A percentile compares a stretch with the other conserved stretches of the same genome.
phyloP scores from a whole-genome alignment of 2,329 filamentous ascomycete species.

The Pseudogymnoascus sp. region DNA sequence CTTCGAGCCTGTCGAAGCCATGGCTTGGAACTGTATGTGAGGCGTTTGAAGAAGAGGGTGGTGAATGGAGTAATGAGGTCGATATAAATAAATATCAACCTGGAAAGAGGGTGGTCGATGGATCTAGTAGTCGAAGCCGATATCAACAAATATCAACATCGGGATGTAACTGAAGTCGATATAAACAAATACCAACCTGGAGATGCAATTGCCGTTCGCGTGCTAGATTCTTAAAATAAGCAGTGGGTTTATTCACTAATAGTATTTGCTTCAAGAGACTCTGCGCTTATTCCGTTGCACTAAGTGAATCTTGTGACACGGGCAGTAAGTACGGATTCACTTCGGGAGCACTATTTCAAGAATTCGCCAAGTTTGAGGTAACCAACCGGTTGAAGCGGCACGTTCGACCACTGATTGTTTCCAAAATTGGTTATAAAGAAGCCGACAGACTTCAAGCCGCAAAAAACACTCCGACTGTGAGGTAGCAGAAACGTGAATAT shows the following conservation, averaged over 20 bases:
- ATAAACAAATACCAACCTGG: not conserved
- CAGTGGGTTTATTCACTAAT: not conserved
- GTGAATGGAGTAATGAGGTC: not conserved
- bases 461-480: not conserved
- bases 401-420: not conserved
- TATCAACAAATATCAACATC: not conserved
- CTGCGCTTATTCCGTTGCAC: not conserved
- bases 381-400: not conserved
- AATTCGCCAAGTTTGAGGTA: not conserved
- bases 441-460: not conserved
- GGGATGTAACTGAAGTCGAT: not conserved
- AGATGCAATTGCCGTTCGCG: not conserved
- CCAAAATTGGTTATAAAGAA: not conserved
- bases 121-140: not conserved
- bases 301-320: not conserved
- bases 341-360: not conserved
- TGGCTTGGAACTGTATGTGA: not conserved
- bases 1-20: not conserved
- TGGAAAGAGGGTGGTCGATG: not conserved
- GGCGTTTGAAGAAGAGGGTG: not conserved
- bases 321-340: not conserved
- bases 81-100: not conserved
- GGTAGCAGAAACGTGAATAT: not conserved
- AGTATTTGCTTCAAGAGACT: not conserved
- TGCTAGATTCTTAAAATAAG: not conserved